Evolutionary conservation across 768 basidiomycete genomes (phyloP).

Genomic region (Ramaria rubella): DNA sequence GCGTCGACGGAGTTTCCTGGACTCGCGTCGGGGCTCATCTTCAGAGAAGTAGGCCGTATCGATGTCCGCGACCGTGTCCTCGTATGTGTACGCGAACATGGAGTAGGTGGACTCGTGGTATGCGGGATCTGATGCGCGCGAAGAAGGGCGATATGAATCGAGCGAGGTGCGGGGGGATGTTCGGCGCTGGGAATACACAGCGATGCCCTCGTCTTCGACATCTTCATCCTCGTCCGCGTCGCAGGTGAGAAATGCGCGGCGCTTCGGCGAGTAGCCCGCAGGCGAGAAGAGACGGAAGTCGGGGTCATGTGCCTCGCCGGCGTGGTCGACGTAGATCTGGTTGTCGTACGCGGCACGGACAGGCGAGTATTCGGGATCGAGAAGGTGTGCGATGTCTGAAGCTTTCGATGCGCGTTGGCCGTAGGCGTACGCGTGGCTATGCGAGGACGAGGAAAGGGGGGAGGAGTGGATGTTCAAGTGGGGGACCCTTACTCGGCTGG

Average conservation of each 20-base stretch:
- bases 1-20: not conserved
- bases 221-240: slow-evolving; percentile 35
- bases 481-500: not conserved
- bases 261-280: slow-evolving; percentile 2
- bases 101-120: slow-evolving; percentile 1
- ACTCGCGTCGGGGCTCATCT: slow-evolving; percentile 5
- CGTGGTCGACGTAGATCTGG: slow-evolving; percentile 7
- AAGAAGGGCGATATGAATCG: not conserved
- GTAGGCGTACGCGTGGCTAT: not conserved
- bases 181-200: not conserved
- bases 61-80: not conserved
- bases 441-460: not conserved
- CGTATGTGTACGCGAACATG: not conserved
- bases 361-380: slow-evolving; percentile 7
- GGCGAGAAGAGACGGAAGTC: slow-evolving; percentile 10
- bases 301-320: slow-evolving; percentile 4
- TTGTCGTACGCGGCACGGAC: not conserved
- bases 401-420: not conserved
- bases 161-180: not conserved
- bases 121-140: slow-evolving; percentile 4
- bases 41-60: not conserved
- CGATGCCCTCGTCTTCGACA: slow-evolving; percentile 6
- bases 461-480: not conserved
- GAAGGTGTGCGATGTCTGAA: slow-evolving; percentile 7
- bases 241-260: slow-evolving; percentile 33